phyloP scores from a whole-genome alignment of 2,329 filamentous ascomycete genomes.

The Colletotrichum sp. region DNA sequence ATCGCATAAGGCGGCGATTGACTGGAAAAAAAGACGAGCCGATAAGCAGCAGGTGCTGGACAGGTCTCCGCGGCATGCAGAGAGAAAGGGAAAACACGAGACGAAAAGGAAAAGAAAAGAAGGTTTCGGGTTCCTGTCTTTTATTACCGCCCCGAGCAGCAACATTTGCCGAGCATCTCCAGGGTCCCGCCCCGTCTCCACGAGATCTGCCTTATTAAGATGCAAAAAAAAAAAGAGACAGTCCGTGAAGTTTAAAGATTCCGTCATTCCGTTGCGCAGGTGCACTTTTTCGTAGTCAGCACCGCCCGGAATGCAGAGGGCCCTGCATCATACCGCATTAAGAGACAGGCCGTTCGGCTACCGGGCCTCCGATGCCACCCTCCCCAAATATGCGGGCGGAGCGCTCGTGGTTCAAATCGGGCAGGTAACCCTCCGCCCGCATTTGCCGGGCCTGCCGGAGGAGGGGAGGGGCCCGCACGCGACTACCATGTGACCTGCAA shows the following conservation, averaged over 20 bases:
- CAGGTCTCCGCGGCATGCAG: background rate
- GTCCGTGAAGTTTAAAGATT: background rate
- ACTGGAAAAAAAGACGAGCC: background rate
- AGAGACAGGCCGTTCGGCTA: background rate
- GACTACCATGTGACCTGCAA: background rate
- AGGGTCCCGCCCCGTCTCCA: background rate
- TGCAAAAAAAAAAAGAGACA: background rate
- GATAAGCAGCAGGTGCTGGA: background rate
- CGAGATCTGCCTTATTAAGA: background rate
- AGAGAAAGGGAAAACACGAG: background rate
- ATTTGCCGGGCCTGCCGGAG: background rate
- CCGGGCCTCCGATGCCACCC: background rate
- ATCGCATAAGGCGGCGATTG: background rate
- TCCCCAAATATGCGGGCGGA: background rate
- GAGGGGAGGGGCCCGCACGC: background rate
- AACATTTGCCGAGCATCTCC: background rate
- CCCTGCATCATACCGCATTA: background rate
- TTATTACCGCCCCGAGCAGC: background rate
- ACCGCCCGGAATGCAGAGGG: background rate
- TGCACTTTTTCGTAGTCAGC: background rate
- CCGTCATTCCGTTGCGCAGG: background rate
- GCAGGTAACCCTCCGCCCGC: background rate
- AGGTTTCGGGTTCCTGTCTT: background rate
- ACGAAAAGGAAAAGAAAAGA: background rate
- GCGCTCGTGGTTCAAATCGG: background rate